Evolutionary conservation across 2,329 filamentous ascomycete genomes (phyloP).

Genomic region (Elsinoe australis): DNA sequence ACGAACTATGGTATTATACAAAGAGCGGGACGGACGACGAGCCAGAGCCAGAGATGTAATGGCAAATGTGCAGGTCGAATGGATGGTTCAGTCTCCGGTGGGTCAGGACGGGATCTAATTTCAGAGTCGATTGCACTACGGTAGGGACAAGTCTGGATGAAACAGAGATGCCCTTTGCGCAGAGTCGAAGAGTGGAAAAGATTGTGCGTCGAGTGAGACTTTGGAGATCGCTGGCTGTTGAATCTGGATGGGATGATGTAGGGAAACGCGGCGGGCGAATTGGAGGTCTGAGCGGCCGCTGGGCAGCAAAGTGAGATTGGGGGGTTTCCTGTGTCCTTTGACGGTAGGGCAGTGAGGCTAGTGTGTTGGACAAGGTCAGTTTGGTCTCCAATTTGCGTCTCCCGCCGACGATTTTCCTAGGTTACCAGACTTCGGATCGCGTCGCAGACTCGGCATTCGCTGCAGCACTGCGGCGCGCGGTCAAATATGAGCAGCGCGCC

Average conservation of each 20-base stretch:
- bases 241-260: constrained; percentile 14
- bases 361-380: constrained; percentile 16
- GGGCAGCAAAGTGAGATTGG: constrained; percentile 16
- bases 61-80: constrained; percentile 4
- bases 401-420: constrained; percentile 13
- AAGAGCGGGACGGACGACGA: constrained; percentile 15
- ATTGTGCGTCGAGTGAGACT: constrained; percentile 6
- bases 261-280: constrained; percentile 12
- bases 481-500: constrained; percentile 14
- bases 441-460: constrained; percentile 15
- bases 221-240: not conserved
- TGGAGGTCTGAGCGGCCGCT: constrained; percentile 15
- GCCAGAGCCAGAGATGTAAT: constrained; percentile 12
- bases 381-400: constrained; percentile 16
- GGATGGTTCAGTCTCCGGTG: constrained; percentile 9
- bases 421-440: constrained; percentile 9
- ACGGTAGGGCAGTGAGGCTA: constrained; percentile 16
- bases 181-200: constrained; percentile 6
- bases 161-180: not conserved
- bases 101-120: constrained; percentile 16
- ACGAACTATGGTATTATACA: constrained; percentile 17
- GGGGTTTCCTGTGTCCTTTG: constrained; percentile 10
- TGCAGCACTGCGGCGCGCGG: constrained; percentile 8
- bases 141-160: constrained; percentile 5
- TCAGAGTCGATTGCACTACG: constrained; percentile 4